A percentile compares a stretch with the other conserved stretches of the same genome.
Evolutionary conservation across 108 stramenopile genomes (phyloP).

Genomic region (Cyclostephanos tholiformis): DNA sequence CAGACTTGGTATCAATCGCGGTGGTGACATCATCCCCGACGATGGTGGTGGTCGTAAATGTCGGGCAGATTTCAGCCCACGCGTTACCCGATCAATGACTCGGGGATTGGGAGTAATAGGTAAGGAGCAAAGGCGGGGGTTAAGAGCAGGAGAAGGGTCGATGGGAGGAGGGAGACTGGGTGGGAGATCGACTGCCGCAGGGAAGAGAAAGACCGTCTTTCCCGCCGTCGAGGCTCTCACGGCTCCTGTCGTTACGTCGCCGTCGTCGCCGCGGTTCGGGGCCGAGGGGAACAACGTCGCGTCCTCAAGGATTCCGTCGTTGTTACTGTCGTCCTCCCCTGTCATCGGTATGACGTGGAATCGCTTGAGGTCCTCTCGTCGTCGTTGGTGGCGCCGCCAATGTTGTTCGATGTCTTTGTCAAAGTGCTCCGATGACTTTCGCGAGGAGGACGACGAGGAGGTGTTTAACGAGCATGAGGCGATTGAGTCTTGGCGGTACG

Average conservation of each 20-base stretch:
- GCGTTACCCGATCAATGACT: neutral
- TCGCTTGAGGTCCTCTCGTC: constrained; percentile 19
- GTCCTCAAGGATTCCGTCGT: neutral
- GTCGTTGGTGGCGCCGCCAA: neutral
- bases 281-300: neutral
- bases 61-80: neutral
- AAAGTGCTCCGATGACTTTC: neutral
- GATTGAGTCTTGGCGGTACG: constrained; percentile 58
- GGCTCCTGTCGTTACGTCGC: neutral
- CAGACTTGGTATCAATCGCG: neutral
- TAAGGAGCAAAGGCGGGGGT: neutral
- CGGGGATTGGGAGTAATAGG: neutral
- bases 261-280: neutral
- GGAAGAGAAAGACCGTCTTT: too few species aligned
- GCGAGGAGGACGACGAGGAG: constrained; percentile 10
- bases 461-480: constrained; percentile 27
- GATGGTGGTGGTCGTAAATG: neutral
- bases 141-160: neutral
- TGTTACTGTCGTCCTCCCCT: neutral
- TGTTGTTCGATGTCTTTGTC: neutral
- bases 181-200: too few species aligned
- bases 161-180: neutral
- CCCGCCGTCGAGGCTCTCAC: neutral
- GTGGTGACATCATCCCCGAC: neutral
- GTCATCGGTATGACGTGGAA: constrained; percentile 47